phyloP scores from a whole-genome alignment of 23 red algal genomes.

The Gracilaria domingensis region DNA sequence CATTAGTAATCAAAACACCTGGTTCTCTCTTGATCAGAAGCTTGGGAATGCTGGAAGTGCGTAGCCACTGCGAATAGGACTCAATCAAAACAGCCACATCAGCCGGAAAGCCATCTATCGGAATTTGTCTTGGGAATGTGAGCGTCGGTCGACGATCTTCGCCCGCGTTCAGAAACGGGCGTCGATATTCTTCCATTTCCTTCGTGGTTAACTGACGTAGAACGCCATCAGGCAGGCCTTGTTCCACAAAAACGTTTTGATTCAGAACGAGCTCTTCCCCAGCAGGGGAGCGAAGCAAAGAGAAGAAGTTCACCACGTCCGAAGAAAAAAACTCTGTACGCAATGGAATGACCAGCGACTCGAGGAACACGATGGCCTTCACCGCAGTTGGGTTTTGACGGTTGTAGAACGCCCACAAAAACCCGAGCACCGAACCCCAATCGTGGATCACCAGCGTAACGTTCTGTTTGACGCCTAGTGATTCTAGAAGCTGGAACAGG shows the following conservation, averaged over 20 bases:
- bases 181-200: constrained; percentile 41
- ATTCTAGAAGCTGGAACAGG: constrained; percentile 49
- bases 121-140: constrained; percentile 38
- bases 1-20: constrained; percentile 29
- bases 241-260: constrained; percentile 34
- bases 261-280: constrained; percentile 48
- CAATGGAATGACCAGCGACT: constrained; percentile 19
- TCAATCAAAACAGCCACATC: constrained; percentile 19
- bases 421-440: constrained; percentile 56
- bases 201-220: not conserved
- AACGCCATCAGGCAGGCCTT: constrained; percentile 2
- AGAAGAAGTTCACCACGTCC: constrained; percentile 2
- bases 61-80: constrained; percentile 40
- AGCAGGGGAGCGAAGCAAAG: constrained; percentile 10
- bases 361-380: constrained; percentile 41
- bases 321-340: not conserved
- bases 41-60: constrained; percentile 33
- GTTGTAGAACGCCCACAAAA: constrained; percentile 50
- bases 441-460: constrained; percentile 56
- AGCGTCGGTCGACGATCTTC: constrained; percentile 52
- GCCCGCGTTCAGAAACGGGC: constrained; percentile 47
- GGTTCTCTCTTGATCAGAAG: constrained; percentile 41
- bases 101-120: constrained; percentile 35
- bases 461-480: constrained; percentile 27
- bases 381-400: constrained; percentile 28